Base-by-base conservation (phyloP, 2,329 filamentous ascomycete species). In the Dactylellina leptospora region DNA sequence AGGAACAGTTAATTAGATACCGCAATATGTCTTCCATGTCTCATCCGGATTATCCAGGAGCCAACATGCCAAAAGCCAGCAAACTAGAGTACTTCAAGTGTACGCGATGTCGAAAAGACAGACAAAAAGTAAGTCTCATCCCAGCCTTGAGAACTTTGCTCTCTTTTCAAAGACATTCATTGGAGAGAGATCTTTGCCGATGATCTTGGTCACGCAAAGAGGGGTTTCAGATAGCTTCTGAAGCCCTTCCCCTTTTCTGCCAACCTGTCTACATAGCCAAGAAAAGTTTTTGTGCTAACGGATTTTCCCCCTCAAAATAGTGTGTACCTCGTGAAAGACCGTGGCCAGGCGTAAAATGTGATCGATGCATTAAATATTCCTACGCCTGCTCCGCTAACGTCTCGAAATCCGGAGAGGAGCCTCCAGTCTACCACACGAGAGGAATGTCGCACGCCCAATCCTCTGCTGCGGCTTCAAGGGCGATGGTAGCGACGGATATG, bases 321-420 rank as follows among this genome's bases (percentile, higher is more conserved):
- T 73, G 69, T 48, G 60, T 66, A 13, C 69, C 69, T 13, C 59
- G 69, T 11, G 69, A 73, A 55, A 36, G 69, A n/a, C 60, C 61
- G 50, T 73, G 69, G 69, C 69, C 69, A 60, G 69, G 61, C 22
- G 69, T 64, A 10, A 73, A 73, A 66, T 73, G 69, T 25, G 69
- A 64, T 51, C 53, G 66, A 54, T 73, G 69, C 38, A 73, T 66
- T 30, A 73, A 73, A 40, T 73, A 73, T 30, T 42, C 55, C 13
- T 73, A 73, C 53, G 55, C 59, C 3, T 73, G 69, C 38, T 73
- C 69, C 27, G 69, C 69, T 20, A 73, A 73, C 50, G 69, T 73
- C 18, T 73, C 69, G 10, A 64, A 66, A 28, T 66, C 60, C 30
- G 69, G 69, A 30, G 69, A 73, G 40, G 59, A 64, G 23, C 69